Conservation (phyloP, 2,329 filamentous ascomycete species). For the Fonsecaea monophora region DNA sequence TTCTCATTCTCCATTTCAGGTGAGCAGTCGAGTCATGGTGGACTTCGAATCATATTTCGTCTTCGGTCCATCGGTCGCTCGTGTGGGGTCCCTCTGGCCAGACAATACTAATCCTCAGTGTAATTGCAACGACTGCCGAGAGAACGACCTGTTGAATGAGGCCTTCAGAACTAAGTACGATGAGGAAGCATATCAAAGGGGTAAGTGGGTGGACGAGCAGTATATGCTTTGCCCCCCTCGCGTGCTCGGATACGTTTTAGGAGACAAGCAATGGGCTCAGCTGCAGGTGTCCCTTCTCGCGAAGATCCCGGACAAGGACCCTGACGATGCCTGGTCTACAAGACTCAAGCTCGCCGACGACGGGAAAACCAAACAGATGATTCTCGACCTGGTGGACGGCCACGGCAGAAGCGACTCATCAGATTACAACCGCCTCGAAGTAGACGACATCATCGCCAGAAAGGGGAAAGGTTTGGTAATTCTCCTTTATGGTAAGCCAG, state of each 20-base stretch:
- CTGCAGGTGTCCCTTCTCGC: constrained; percentile 7
- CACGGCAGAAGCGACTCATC: not conserved
- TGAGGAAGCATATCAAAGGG: not conserved
- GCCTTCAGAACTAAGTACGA: not conserved
- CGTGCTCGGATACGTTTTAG: constrained; percentile 17
- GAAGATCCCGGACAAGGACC: not conserved
- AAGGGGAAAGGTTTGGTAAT: constrained; percentile 38
- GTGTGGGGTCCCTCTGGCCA: not conserved
- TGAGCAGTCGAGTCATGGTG: constrained; percentile 11
- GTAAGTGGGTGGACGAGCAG: constrained; percentile 15
- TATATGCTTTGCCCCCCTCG: constrained; percentile 19
- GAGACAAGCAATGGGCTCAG: constrained; percentile 25
- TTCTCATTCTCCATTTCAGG: not conserved
- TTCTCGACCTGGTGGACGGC: not conserved
- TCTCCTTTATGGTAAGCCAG: constrained; percentile 30
- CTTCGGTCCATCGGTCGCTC: constrained; percentile 4
- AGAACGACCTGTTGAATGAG: not conserved
- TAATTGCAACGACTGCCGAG: not conserved
- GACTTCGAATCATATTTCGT: constrained; percentile 13
- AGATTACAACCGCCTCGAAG: not conserved
- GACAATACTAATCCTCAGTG: not conserved
- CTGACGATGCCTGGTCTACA: not conserved
- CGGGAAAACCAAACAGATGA: not conserved
- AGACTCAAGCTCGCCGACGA: not conserved
- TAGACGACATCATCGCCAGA: constrained; percentile 31